Conservation (phyloP, 768 basidiomycete genomes). For the Phylloporus scabripes region DNA sequence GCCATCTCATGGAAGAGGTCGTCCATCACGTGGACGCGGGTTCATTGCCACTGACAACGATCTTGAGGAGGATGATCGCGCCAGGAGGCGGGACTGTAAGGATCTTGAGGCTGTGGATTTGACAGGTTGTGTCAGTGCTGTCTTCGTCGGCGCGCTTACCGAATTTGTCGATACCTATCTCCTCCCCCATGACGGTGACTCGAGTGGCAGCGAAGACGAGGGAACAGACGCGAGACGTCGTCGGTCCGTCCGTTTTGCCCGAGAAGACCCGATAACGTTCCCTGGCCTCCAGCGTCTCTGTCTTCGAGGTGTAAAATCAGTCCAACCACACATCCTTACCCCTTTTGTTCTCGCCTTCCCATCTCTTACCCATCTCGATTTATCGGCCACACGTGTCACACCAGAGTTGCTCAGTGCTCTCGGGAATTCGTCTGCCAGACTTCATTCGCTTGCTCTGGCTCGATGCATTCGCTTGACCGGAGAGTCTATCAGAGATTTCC, state of each 20-base stretch:
- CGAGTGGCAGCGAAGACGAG: constrained; percentile 41
- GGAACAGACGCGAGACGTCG: constrained; percentile 27
- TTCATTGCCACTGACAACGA: constrained; percentile 45
- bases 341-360: constrained; percentile 80
- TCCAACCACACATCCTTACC: constrained; percentile 60
- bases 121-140: constrained; percentile 90
- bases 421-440: constrained; percentile 59
- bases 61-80: constrained; percentile 70
- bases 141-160: constrained; percentile 80
- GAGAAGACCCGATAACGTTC: constrained; percentile 54
- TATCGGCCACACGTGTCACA: constrained; percentile 81
- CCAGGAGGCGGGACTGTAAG: constrained; percentile 65
- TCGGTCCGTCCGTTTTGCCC: constrained; percentile 29
- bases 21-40: constrained; percentile 61
- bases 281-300: constrained; percentile 74
- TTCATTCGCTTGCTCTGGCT: constrained; percentile 77
- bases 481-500: constrained; percentile 66
- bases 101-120: constrained; percentile 87
- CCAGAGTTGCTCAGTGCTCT: constrained; percentile 70
- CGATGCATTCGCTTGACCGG: constrained; percentile 83
- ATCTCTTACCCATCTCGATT: constrained; percentile 81
- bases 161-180: constrained; percentile 76
- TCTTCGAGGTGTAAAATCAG: constrained; percentile 74
- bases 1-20: constrained; percentile 62
- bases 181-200: constrained; percentile 37